Conservation (phyloP, 139 green algal species). For the Micromonas commoda region DNA sequence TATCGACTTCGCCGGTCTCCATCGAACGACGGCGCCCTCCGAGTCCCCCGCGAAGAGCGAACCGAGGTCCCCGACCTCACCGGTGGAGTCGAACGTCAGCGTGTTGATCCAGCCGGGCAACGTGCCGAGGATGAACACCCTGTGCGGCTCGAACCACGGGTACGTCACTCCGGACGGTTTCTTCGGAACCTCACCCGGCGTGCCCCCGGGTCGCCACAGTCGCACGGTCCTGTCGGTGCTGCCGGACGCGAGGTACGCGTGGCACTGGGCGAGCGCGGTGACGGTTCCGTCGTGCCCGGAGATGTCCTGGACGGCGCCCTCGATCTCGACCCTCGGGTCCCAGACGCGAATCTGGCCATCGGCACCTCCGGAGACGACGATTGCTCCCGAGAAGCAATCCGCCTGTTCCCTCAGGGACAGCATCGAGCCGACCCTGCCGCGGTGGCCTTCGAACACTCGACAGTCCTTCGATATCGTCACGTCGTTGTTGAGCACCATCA, state of each 20-base stretch:
- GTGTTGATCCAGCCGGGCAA: not conserved
- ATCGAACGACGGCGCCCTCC: not conserved
- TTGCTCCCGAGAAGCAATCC: not conserved
- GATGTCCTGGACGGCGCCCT: slow-evolving; percentile 46
- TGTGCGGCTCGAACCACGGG: slow-evolving; percentile 9
- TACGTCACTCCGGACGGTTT: not conserved
- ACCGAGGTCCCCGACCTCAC: not conserved
- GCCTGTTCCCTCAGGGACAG: too few species aligned
- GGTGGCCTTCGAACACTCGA: too few species aligned
- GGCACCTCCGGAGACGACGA: not conserved
- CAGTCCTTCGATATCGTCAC: too few species aligned
- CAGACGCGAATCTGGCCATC: not conserved
- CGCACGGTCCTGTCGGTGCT: slow-evolving; percentile 51
- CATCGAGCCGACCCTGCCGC: too few species aligned
- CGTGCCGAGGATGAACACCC: not conserved
- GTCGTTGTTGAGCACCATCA: not conserved
- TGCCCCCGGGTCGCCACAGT: slow-evolving; percentile 41
- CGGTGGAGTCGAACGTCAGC: not conserved
- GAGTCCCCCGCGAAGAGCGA: not conserved
- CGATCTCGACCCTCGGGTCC: not conserved
- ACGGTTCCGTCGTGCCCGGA: slow-evolving; percentile 54
- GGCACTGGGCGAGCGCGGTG: slow-evolving; percentile 40
- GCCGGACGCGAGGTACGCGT: slow-evolving; percentile 45
- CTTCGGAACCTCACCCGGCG: too few species aligned
- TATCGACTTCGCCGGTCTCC: not conserved